phyloP scores from a whole-genome alignment of 495 filamentous ascomycete genomes.

The Penicillium salamii region DNA sequence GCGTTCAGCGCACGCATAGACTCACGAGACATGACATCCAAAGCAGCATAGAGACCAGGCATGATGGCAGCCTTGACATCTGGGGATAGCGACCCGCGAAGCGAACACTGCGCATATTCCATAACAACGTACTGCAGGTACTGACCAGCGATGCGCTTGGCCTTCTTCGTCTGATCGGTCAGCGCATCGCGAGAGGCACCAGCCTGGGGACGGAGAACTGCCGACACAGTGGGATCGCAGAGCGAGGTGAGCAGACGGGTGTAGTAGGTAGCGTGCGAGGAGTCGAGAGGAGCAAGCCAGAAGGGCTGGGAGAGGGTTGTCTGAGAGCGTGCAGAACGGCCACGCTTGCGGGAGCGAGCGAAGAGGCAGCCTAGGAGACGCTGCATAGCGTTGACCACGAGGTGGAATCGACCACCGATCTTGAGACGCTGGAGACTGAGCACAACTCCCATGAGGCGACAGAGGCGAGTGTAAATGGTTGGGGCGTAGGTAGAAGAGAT shows the following conservation, averaged over 20 bases:
- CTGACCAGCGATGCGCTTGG: conserved; percentile 70
- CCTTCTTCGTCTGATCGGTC: conserved; percentile 72
- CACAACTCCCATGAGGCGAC: conserved; percentile 53
- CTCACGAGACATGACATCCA: conserved; percentile 67
- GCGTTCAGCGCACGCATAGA: conserved; percentile 64
- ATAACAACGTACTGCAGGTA: conserved; percentile 71
- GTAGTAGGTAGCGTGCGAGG: conserved; percentile 59
- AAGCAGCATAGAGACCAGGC: conserved; percentile 66
- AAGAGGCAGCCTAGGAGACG: conserved; percentile 64
- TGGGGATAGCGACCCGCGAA: conserved; percentile 51
- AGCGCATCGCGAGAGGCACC: conserved; percentile 46
- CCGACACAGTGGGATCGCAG: conserved; percentile 74
- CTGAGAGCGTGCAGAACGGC: conserved; percentile 35
- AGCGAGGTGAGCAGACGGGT: conserved; percentile 71
- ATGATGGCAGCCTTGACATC: conserved; percentile 67
- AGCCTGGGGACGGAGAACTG: conserved; percentile 53
- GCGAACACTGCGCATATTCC: conserved; percentile 65
- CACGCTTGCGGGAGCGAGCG: conserved; percentile 44
- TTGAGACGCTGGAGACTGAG: conserved; percentile 62
- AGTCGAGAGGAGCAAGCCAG: conserved; percentile 45
- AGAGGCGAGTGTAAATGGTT: conserved; percentile 60
- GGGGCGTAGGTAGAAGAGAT: conserved; percentile 41
- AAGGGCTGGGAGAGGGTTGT: conserved; percentile 31
- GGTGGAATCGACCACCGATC: conserved; percentile 66
- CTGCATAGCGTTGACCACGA: conserved; percentile 62